Conservation (phyloP, 306 rosid species). For the Malus domestica region DNA sequence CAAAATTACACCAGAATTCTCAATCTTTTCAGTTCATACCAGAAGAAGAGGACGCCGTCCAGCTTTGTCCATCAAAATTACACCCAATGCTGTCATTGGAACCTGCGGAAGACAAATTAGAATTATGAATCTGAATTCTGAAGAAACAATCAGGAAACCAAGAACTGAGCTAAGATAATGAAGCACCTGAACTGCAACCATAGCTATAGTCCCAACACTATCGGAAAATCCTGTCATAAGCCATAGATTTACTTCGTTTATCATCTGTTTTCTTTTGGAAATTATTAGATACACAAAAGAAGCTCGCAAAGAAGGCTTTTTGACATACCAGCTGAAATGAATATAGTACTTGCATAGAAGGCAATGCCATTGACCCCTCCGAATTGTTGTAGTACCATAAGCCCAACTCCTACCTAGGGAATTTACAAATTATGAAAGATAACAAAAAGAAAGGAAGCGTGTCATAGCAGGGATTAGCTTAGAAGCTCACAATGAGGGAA, state of each 20-base stretch:
- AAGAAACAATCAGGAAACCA: constrained; percentile 12
- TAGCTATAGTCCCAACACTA: constrained; percentile 63
- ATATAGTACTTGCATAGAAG: constrained; percentile 71
- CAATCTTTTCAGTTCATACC: constrained; percentile 26
- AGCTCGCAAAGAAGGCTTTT: constrained; percentile 5
- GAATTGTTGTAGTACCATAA: constrained; percentile 83
- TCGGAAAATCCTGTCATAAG: constrained; percentile 64
- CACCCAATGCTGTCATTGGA: constrained; percentile 59
- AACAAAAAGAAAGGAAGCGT: background rate
- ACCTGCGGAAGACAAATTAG: constrained; percentile 27
- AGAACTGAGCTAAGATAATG: constrained; percentile 10
- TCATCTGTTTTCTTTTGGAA: background rate
- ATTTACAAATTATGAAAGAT: constrained; percentile 5
- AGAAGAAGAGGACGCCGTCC: constrained; percentile 47
- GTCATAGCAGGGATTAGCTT: background rate
- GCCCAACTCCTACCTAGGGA: constrained; percentile 76
- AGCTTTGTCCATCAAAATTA: constrained; percentile 17
- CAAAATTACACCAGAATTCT: constrained; percentile 25
- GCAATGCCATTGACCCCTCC: constrained; percentile 77
- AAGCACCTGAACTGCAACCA: constrained; percentile 72
- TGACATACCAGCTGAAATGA: constrained; percentile 65
- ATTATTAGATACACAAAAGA: background rate
- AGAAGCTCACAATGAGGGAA: constrained; percentile 61
- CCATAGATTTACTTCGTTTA: constrained; percentile 9
- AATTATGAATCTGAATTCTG: background rate